These are phyloP conservation scores for Xylaria nigripes DNA, from an alignment of 495 filamentous ascomycete genomes.

Conservation along the genomic window DNA sequence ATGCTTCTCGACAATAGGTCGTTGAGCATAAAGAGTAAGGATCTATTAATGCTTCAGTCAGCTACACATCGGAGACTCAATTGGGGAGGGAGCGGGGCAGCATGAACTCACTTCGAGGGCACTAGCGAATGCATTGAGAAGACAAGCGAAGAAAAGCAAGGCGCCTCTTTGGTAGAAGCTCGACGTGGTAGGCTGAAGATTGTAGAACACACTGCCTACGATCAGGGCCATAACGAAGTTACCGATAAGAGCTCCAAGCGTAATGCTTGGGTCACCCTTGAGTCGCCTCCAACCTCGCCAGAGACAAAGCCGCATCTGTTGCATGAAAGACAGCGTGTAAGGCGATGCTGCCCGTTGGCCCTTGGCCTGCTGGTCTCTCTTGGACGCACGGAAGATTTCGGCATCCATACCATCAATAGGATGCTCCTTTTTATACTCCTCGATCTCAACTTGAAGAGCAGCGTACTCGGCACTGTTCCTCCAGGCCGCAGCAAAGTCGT, in stretches of 20 bases:
- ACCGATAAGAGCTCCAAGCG: constrained; percentile 60
- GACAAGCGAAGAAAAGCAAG: constrained; percentile 78
- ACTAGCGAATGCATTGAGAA: constrained; percentile 78
- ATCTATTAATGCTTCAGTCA: constrained; percentile 36
- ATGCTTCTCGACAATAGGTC: constrained; percentile 90
- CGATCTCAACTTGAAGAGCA: constrained; percentile 60
- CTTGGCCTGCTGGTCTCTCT: constrained; percentile 57
- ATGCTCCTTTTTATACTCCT: constrained; percentile 54
- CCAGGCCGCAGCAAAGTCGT: constrained; percentile 71
- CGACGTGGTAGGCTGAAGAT: constrained; percentile 51
- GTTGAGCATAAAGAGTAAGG: constrained; percentile 75
- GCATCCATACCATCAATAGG: constrained; percentile 57
- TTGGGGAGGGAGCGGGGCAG: background rate
- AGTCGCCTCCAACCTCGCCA: constrained; percentile 65
- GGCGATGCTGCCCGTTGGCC: constrained; percentile 57
- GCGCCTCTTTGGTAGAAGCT: constrained; percentile 76
- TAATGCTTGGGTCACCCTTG: constrained; percentile 62
- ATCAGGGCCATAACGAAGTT: constrained; percentile 71
- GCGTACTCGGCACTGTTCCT: constrained; percentile 61
- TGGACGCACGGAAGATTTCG: constrained; percentile 60
- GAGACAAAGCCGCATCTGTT: constrained; percentile 68
- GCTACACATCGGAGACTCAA: background rate
- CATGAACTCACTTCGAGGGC: constrained; percentile 53
- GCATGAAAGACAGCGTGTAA: constrained; percentile 63
- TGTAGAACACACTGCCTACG: constrained; percentile 75